Evolutionary conservation across 1,139 yeast species (phyloP), one percentile per base, ranked within the genome.

Genomic region (Zygoascus sp.): DNA sequence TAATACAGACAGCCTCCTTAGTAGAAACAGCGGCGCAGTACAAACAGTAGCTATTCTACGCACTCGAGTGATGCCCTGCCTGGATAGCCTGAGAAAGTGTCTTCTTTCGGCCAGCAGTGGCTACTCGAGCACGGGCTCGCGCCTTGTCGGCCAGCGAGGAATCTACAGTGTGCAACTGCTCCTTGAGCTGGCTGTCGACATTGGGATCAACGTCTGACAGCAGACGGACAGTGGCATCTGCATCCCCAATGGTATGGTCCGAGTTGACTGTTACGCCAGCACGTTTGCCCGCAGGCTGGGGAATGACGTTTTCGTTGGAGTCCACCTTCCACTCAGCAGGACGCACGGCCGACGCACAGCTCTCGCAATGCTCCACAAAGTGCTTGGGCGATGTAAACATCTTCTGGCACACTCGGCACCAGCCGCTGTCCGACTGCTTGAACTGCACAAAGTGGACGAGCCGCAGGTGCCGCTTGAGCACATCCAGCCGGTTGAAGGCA

Each of bases 401-500:
- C 49, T 73, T 68, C 53, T 78, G 81, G 58, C 88, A 81, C 13
- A 74, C 66, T 32, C 83, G 65, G 61, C 88, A 81, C 80, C 81
- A 77, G 5, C 88, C 88, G 2, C 79, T 72, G 41, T 78, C 83
- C 10, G 72, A 69, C 50, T 66, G 58, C 47, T 64, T 63, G 51
- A 64, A 60, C 49, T 59, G 78, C 23, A 78, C 80, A 58, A 72
- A 80, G 63, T 83, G 90, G 22, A 83, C 85, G 45, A 83, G 68
- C 49, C 76, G 72, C 49, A 83, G 67, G 61, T 83, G 90, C 44
- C 90, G 71, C 55, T 82, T 83, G 52, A 83, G 66, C 27, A 83
- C 89, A 56, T 83, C 90, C 49, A 81, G 66, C 44, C 90, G 68
- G 56, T 78, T 79, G 63, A 83, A 83, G 0, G 84, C 76, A 3